Evolutionary conservation across 352 stramenopile species (phyloP).

Genomic region (Globisporangium yorkense): DNA sequence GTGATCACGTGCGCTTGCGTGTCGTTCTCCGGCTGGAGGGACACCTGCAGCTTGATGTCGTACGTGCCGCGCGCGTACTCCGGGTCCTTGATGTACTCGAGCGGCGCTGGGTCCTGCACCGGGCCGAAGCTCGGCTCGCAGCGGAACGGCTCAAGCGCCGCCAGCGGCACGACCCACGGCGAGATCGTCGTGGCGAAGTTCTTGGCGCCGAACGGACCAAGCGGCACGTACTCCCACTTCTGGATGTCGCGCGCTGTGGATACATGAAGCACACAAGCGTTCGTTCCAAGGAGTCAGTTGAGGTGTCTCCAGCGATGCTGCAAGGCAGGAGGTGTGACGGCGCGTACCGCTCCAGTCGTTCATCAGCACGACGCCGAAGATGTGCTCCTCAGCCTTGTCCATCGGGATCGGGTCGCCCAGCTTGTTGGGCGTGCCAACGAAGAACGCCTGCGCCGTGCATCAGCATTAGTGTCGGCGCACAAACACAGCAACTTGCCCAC

Average conservation of each 20-base stretch:
- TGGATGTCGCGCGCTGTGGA: constrained; percentile 80
- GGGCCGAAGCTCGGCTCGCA: constrained; percentile 87
- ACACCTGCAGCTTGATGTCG: constrained; percentile 85
- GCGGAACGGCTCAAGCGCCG: constrained; percentile 92
- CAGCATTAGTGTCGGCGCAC: not conserved
- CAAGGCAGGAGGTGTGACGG: not conserved
- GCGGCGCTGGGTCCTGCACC: constrained; percentile 81
- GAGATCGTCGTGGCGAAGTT: constrained; percentile 97
- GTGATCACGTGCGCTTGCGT: constrained; percentile 68
- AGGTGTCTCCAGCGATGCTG: not conserved
- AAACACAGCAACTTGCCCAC: not conserved
- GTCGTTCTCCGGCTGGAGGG: constrained; percentile 57
- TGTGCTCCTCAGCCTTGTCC: constrained; percentile 89
- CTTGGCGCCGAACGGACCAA: constrained; percentile 96
- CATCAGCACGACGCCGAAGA: constrained; percentile 97
- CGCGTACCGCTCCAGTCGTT: constrained; percentile 96
- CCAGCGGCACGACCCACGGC: constrained; percentile 94
- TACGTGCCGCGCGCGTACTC: constrained; percentile 86
- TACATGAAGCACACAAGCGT: not conserved
- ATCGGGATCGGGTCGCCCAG: constrained; percentile 88
- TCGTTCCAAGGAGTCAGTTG: not conserved
- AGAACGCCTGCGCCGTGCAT: constrained; percentile 64
- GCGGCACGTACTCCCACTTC: constrained; percentile 97
- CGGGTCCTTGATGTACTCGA: constrained; percentile 93
- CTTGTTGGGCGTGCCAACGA: constrained; percentile 88